Evolutionary conservation across 2,329 filamentous ascomycete species (phyloP).

Genomic region (Seiridium unicorne): DNA sequence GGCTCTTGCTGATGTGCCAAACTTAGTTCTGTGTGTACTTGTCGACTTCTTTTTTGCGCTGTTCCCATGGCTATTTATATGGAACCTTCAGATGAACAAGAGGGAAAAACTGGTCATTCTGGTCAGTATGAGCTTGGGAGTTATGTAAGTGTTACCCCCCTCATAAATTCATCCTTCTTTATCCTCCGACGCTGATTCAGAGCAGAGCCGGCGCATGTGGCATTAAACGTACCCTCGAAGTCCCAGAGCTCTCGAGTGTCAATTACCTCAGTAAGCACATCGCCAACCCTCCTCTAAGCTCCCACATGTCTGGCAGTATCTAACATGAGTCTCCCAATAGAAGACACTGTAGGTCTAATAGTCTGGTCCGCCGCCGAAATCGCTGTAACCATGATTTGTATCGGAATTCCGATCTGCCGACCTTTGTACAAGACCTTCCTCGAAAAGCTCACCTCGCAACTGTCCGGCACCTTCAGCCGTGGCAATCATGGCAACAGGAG

Average conservation of each 20-base stretch:
- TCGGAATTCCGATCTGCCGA: conserved; percentile 19
- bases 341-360: conserved; percentile 2
- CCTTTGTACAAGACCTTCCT: conserved; percentile 11
- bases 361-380: conserved; percentile 6
- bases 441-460: conserved; percentile 1
- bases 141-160: background rate
- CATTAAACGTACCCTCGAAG: conserved; percentile 3
- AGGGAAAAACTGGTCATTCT: conserved; percentile 9
- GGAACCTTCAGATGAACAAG: conserved; percentile 2
- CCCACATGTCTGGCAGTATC: background rate
- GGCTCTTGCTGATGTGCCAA: background rate
- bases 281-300: background rate
- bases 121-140: conserved; percentile 2
- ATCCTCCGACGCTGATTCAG: background rate
- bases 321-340: background rate
- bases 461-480: background rate
- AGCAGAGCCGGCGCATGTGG: conserved; percentile 2
- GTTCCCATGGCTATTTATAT: conserved; percentile 10
- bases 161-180: no score
- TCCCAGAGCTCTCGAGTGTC: background rate
- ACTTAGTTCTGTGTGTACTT: conserved; percentile 6
- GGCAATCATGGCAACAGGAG: background rate
- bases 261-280: background rate
- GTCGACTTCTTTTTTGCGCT: conserved; percentile 12
- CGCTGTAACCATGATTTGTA: conserved; percentile 18